Conservation (phyloP, 257 asterid species). For the Lycium barbarum region DNA sequence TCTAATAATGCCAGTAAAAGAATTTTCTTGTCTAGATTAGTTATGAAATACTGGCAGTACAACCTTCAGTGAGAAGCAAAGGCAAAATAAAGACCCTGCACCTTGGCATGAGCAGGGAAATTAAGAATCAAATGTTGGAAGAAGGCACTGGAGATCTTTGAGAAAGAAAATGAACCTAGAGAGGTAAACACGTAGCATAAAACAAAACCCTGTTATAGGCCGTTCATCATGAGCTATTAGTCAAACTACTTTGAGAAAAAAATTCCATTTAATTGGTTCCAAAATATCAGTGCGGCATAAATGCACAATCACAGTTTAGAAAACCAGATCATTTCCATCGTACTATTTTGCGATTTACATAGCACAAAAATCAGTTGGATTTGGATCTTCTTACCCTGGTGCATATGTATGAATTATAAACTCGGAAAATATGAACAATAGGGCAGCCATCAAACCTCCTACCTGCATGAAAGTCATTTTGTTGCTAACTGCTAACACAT, state of each 20-base stretch:
- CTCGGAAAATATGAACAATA: conserved; percentile 51
- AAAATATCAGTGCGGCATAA: not conserved
- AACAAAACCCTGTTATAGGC: not conserved
- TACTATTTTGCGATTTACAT: not conserved
- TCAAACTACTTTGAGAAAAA: not conserved
- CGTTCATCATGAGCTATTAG: not conserved
- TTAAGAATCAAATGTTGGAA: not conserved
- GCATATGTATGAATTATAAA: conserved; percentile 48
- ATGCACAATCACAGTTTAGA: not conserved
- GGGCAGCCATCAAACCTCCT: conserved; percentile 46
- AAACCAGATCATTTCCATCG: not conserved
- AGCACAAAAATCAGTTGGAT: not conserved
- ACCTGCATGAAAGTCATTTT: conserved; percentile 42
- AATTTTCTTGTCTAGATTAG: not conserved
- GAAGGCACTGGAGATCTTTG: not conserved
- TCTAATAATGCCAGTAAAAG: not conserved
- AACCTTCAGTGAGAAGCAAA: not conserved
- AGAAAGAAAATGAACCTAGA: not conserved
- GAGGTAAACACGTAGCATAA: not conserved
- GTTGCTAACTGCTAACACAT: not conserved
- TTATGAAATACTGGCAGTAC: not conserved
- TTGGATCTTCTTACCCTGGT: conserved; percentile 50
- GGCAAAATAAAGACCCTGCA: conserved; percentile 13
- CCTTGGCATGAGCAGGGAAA: conserved; percentile 21
- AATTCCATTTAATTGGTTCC: not conserved